These are phyloP conservation scores for Verbena officinalis DNA, from an alignment of 257 asterid species.

Conservation along the genomic window DNA sequence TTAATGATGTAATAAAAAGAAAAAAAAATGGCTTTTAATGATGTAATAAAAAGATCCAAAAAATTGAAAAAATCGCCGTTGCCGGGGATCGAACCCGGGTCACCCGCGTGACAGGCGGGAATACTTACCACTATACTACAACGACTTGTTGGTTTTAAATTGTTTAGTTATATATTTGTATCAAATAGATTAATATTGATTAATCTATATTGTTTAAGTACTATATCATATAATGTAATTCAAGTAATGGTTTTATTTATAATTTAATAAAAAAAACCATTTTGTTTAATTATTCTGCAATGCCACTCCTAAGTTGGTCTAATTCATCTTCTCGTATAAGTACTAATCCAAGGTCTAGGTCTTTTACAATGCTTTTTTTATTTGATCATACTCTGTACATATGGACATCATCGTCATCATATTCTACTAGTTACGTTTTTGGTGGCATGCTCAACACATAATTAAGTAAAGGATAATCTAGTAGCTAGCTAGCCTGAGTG, in stretches of 20 bases:
- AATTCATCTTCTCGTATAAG: background rate
- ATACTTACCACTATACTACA: conserved; percentile 98
- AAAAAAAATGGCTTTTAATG: too few species aligned
- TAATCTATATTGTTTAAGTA: too few species aligned
- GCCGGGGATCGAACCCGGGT: conserved; percentile 99
- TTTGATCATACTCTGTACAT: background rate
- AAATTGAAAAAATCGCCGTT: conserved; percentile 47
- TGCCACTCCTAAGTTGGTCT: too few species aligned
- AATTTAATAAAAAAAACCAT: too few species aligned
- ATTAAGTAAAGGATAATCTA: background rate
- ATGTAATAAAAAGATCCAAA: too few species aligned
- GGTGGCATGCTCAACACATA: background rate
- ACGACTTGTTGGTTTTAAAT: conserved; percentile 35
- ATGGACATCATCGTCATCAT: background rate
- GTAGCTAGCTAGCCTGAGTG: background rate
- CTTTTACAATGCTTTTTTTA: background rate
- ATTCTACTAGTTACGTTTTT: background rate
- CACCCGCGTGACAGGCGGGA: conserved; percentile 98
- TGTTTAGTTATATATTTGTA: too few species aligned
- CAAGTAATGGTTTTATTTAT: too few species aligned
- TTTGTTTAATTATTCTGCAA: too few species aligned
- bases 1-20: too few species aligned
- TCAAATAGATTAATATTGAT: too few species aligned
- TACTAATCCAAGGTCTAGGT: background rate
- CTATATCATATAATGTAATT: too few species aligned